These are phyloP conservation scores for Xylaria longipes DNA, from an alignment of 495 filamentous ascomycete genomes.

Conservation along the genomic window DNA sequence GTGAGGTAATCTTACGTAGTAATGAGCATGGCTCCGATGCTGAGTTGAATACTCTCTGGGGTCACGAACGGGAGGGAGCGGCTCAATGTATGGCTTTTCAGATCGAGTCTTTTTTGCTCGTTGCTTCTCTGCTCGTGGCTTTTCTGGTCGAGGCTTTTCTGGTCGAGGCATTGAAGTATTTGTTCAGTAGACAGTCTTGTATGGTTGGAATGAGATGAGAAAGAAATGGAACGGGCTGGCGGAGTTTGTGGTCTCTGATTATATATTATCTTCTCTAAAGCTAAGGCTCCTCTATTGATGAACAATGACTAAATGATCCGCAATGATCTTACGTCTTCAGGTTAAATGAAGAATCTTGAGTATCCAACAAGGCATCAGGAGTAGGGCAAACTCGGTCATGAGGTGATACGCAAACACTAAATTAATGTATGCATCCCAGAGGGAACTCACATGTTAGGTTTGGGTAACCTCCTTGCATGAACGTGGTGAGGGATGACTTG, in stretches of 20 bases:
- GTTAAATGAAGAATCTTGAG: neutral
- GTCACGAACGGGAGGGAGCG: neutral
- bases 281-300: neutral
- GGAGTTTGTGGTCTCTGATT: neutral
- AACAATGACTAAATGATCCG: too few relatives aligned
- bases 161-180: neutral
- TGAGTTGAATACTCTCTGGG: neutral
- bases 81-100: neutral
- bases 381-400: neutral
- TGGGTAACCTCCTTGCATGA: neutral
- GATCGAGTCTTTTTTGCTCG: too few relatives aligned
- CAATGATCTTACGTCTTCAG: neutral
- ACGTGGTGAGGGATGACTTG: neutral
- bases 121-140: too few relatives aligned
- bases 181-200: neutral
- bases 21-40: neutral
- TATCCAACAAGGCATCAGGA: neutral
- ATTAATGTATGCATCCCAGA: neutral
- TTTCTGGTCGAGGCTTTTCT: too few relatives aligned
- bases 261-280: neutral
- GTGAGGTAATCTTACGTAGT: neutral
- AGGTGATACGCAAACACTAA: neutral
- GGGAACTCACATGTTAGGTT: neutral
- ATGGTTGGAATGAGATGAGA: neutral
- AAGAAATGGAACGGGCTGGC: neutral